phyloP scores from a whole-genome alignment of 2,329 filamentous ascomycete genomes.

The Aspergillus tamarii region DNA sequence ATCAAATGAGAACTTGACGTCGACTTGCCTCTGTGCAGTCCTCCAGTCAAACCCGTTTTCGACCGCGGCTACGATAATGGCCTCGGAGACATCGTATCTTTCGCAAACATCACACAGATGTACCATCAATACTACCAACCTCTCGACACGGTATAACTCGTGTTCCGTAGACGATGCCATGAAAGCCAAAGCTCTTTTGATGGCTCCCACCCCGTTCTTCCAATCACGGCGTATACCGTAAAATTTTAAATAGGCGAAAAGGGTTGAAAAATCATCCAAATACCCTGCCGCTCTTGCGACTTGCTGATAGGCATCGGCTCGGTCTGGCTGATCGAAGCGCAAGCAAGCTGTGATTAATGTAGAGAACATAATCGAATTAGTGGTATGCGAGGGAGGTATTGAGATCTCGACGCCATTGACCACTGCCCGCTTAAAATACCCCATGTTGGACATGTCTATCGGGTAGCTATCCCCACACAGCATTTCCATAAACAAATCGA shows the following conservation, averaged over 20 bases:
- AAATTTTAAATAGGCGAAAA: constrained; percentile 43
- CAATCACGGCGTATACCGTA: constrained; percentile 42
- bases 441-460: constrained; percentile 35
- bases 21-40: constrained; percentile 30
- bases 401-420: constrained; percentile 43
- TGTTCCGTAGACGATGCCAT: constrained; percentile 40
- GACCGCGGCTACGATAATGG: constrained; percentile 40
- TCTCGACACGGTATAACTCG: constrained; percentile 30
- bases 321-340: constrained; percentile 45
- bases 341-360: constrained; percentile 42
- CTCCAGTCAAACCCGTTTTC: constrained; percentile 39
- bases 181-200: constrained; percentile 40
- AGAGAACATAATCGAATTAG: constrained; percentile 38
- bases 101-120: constrained; percentile 42
- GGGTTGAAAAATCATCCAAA: constrained; percentile 40
- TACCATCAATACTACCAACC: constrained; percentile 44
- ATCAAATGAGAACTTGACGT: constrained; percentile 30
- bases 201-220: constrained; percentile 36
- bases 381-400: constrained; percentile 38
- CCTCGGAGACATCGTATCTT: constrained; percentile 32
- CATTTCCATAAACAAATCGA: constrained; percentile 44
- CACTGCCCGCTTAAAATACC: constrained; percentile 28
- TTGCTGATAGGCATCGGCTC: constrained; percentile 46
- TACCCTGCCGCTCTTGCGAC: constrained; percentile 39
- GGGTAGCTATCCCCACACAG: constrained; percentile 39